These are phyloP conservation scores for Westerdykella ornata DNA, from an alignment of 2,329 filamentous ascomycete species.

Conservation along the genomic window DNA sequence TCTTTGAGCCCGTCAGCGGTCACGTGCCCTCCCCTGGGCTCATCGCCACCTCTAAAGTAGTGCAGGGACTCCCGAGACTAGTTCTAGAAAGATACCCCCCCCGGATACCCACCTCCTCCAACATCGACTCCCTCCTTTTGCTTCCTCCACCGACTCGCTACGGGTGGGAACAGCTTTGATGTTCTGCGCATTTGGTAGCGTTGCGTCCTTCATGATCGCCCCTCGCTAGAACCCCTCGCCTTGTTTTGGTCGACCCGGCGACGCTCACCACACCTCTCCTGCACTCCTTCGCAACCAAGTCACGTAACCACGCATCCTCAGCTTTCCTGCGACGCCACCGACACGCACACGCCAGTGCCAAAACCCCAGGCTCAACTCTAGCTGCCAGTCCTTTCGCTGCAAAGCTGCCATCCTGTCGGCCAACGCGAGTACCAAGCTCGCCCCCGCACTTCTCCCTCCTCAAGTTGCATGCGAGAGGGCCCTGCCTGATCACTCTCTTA, in stretches of 20 bases:
- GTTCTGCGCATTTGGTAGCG: slow-evolving; percentile 7
- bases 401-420: no score
- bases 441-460: background rate
- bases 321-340: no score
- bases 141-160: slow-evolving; percentile 2
- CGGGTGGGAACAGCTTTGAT: slow-evolving; percentile 2
- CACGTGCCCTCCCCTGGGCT: slow-evolving; percentile 11
- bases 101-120: slow-evolving; percentile 2
- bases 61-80: slow-evolving; percentile 2
- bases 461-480: background rate
- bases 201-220: slow-evolving; percentile 10
- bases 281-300: background rate
- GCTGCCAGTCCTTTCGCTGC: no score
- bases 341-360: no score
- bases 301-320: no score
- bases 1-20: slow-evolving; percentile 1
- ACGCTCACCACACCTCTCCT: background rate
- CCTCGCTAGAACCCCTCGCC: slow-evolving; percentile 5
- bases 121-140: slow-evolving; percentile 1
- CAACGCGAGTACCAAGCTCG: no score
- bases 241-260: background rate
- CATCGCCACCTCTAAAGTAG: slow-evolving; percentile 1
- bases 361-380: no score
- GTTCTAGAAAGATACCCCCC: slow-evolving; percentile 1
- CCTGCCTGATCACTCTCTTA: no score